phyloP scores from a whole-genome alignment of 2,329 filamentous ascomycete species.

The Stemphylium vesicarium region DNA sequence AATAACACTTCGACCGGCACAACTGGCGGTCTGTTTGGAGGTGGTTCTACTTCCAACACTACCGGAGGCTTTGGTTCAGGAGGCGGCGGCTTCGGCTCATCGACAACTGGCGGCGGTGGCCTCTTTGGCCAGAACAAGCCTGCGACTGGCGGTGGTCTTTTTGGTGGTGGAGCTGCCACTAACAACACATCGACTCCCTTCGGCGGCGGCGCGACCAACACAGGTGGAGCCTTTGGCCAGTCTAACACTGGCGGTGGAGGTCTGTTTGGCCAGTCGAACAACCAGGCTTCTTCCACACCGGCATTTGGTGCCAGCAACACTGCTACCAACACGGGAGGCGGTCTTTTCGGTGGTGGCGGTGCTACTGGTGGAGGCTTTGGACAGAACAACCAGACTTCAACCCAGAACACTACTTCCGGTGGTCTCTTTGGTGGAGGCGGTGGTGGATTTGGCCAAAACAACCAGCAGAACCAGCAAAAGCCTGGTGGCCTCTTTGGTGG shows the following conservation, averaged over 20 bases:
- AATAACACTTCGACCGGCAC: conserved; percentile 36
- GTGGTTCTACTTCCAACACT: conserved; percentile 36
- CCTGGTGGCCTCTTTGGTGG: conserved; percentile 47
- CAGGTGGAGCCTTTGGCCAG: conserved; percentile 32
- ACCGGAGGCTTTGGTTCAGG: conserved; percentile 32
- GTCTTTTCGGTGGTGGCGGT: conserved; percentile 38
- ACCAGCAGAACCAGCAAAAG: conserved; percentile 48
- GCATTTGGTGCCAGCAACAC: conserved; percentile 36
- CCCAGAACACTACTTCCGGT: conserved; percentile 35
- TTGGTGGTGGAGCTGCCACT: conserved; percentile 36
- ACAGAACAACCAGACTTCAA: conserved; percentile 36
- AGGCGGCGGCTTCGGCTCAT: conserved; percentile 46
- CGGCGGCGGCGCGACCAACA: conserved; percentile 34
- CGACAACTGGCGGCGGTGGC: conserved; percentile 41
- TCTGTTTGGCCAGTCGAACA: conserved; percentile 43
- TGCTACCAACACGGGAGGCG: conserved; percentile 37
- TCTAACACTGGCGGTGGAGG: conserved; percentile 42
- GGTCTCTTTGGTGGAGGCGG: conserved; percentile 52
- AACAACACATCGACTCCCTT: conserved; percentile 36
- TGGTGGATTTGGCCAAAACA: conserved; percentile 44
- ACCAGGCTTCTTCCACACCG: conserved; percentile 32
- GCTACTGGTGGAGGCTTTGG: conserved; percentile 39
- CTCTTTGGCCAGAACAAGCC: conserved; percentile 58
- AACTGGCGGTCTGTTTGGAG: conserved; percentile 45
- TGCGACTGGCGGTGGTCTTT: conserved; percentile 45